Conservation (phyloP, 1,139 yeast genomes). For the Wickerhamiella pararugosa region DNA sequence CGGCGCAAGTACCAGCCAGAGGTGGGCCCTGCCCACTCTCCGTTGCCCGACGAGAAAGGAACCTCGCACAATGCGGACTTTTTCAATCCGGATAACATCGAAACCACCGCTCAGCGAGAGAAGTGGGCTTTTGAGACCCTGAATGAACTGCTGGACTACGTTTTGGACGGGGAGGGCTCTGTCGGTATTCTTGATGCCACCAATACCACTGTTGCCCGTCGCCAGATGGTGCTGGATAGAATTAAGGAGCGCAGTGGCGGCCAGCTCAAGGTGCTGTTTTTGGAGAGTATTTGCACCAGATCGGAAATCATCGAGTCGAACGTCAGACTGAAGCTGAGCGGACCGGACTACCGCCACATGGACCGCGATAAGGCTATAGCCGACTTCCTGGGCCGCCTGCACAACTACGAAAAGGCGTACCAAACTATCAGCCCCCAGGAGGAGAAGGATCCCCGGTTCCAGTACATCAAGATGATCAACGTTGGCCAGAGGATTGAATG, state of each 20-base stretch:
- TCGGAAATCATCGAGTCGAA: slow-evolving; percentile 64
- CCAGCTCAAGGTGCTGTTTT: slow-evolving; percentile 62
- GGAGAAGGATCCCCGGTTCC: slow-evolving; percentile 42
- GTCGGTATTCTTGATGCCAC: slow-evolving; percentile 89
- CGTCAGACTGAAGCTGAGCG: slow-evolving; percentile 69
- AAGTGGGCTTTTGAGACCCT: slow-evolving; percentile 95
- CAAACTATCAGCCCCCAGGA: slow-evolving; percentile 72
- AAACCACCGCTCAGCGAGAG: slow-evolving; percentile 57
- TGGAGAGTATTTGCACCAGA: slow-evolving; percentile 82
- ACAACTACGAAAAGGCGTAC: slow-evolving; percentile 78
- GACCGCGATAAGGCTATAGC: slow-evolving; percentile 64
- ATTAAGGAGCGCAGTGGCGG: slow-evolving; percentile 60
- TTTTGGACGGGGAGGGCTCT: slow-evolving; percentile 66
- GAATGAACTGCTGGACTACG: slow-evolving; percentile 68
- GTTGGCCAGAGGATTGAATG: slow-evolving; percentile 91
- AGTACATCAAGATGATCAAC: slow-evolving; percentile 88
- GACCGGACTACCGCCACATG: slow-evolving; percentile 85
- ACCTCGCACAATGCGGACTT: slow-evolving; percentile 57
- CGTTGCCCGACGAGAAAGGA: slow-evolving; percentile 41
- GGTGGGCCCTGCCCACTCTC: slow-evolving; percentile 57
- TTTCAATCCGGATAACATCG: slow-evolving; percentile 65
- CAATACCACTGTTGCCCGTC: slow-evolving; percentile 65
- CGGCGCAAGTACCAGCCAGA: slow-evolving; percentile 52
- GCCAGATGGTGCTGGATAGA: slow-evolving; percentile 51
- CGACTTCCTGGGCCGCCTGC: slow-evolving; percentile 71